Conservation (phyloP, 148 eudicot genomes). For the Drosera capensis region DNA sequence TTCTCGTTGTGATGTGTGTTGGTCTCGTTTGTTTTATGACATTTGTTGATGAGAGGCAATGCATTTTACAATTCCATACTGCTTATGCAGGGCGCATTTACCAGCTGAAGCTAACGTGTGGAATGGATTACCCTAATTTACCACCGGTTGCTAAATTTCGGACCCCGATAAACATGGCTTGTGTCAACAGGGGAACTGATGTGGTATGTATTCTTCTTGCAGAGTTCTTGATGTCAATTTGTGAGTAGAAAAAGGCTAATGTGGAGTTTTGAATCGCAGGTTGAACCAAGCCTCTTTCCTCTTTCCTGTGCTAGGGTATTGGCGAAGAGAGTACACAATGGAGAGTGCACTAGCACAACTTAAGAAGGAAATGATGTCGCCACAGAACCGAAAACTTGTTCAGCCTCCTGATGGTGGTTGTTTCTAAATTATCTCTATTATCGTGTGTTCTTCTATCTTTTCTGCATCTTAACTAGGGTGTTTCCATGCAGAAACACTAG, state of each 20-base stretch:
- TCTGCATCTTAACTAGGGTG: too few relatives aligned
- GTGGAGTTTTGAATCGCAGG: constrained; percentile 12
- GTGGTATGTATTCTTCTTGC: constrained; percentile 1
- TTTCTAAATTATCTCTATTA: neutral
- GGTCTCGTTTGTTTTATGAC: neutral
- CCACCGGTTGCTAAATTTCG: neutral
- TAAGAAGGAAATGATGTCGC: constrained; percentile 44
- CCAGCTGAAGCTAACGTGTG: constrained; percentile 2
- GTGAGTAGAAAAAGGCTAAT: neutral
- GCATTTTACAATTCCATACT: too few relatives aligned
- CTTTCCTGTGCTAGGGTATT: constrained; percentile 36
- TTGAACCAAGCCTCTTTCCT: constrained; percentile 30
- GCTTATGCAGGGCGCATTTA: constrained; percentile 1
- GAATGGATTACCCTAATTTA: neutral
- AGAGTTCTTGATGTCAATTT: neutral
- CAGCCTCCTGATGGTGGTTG: constrained; percentile 51
- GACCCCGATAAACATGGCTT: constrained; percentile 8
- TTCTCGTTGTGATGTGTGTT: too few relatives aligned
- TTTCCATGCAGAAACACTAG: too few relatives aligned
- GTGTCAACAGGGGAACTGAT: constrained; percentile 1
- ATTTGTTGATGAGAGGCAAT: neutral
- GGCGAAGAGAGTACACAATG: constrained; percentile 45
- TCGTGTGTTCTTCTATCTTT: neutral
- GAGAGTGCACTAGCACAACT: constrained; percentile 32
- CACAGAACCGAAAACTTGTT: constrained; percentile 39